Percentiles rank a stretch among this genome's conserved stretches.
These are phyloP conservation scores for Aspergillus ochraceoroseus DNA, from an alignment of 2,329 filamentous ascomycete genomes.

Conservation along the genomic window DNA sequence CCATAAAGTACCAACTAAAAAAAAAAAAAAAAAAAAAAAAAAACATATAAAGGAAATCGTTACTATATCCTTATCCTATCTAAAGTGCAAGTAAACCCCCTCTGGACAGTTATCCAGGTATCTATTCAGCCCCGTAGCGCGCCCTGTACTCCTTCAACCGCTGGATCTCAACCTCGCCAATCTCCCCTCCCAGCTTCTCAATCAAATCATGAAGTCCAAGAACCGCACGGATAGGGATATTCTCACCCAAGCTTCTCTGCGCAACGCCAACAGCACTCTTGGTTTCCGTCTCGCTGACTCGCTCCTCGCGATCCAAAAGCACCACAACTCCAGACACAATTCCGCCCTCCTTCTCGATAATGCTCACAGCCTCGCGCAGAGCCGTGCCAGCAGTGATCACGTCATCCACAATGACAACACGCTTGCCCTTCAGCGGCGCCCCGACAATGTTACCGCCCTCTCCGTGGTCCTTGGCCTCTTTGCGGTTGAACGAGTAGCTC, in stretches of 20 bases:
- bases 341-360: constrained; percentile 81
- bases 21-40: constrained; percentile 2
- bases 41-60: constrained; percentile 6
- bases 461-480: constrained; percentile 93
- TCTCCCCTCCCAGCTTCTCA: constrained; percentile 56
- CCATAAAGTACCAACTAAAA: no score
- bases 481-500: constrained; percentile 89
- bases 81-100: not conserved
- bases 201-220: constrained; percentile 77
- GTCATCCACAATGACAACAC: constrained; percentile 87
- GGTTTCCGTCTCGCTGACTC: constrained; percentile 15
- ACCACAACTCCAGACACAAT: constrained; percentile 82
- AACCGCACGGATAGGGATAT: constrained; percentile 70
- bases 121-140: constrained; percentile 31
- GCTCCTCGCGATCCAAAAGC: constrained; percentile 54
- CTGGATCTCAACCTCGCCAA: constrained; percentile 56
- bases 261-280: constrained; percentile 58
- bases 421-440: constrained; percentile 75
- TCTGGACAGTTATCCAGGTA: not conserved
- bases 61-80: not conserved
- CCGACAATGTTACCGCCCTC: constrained; percentile 93
- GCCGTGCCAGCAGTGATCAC: constrained; percentile 95
- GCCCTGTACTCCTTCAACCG: constrained; percentile 64
- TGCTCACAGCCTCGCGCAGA: constrained; percentile 83
- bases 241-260: constrained; percentile 64